phyloP scores from a whole-genome alignment of 2,329 filamentous ascomycete genomes.

The Hortaea werneckii region DNA sequence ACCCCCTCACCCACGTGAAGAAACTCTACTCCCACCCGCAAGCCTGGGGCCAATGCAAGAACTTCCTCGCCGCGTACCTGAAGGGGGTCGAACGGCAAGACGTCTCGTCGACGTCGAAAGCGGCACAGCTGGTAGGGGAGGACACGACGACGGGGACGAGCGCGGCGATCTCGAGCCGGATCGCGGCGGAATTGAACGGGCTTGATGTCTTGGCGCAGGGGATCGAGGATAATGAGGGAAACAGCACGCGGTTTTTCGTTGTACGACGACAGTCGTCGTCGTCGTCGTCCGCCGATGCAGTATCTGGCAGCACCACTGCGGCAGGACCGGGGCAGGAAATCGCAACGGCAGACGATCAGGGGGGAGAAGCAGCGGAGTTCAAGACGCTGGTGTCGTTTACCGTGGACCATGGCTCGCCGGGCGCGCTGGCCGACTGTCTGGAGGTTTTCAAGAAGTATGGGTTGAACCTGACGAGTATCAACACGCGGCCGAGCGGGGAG shows the following conservation, averaged over 20 bases:
- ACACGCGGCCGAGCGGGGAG: conserved; percentile 67
- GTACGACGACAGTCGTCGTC: conserved; percentile 31
- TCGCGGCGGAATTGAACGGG: conserved; percentile 59
- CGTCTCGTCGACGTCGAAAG: conserved; percentile 73
- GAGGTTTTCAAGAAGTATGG: conserved; percentile 57
- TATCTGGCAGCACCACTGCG: neutral
- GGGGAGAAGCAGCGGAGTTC: conserved; percentile 10
- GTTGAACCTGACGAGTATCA: conserved; percentile 79
- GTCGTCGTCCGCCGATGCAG: neutral
- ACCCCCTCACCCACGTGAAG: conserved; percentile 51
- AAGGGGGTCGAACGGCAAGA: conserved; percentile 71
- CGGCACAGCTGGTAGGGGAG: conserved; percentile 62
- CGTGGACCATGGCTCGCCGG: conserved; percentile 63
- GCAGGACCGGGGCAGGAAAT: neutral
- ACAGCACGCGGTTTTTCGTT: conserved; percentile 71
- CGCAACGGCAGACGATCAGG: conserved; percentile 5
- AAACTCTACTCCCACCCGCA: conserved; percentile 89
- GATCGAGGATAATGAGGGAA: conserved; percentile 66
- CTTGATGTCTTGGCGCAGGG: conserved; percentile 58
- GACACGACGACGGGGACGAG: conserved; percentile 40
- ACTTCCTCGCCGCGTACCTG: conserved; percentile 61
- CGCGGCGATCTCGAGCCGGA: conserved; percentile 68
- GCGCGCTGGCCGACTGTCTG: conserved; percentile 73
- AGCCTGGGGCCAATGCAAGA: conserved; percentile 82
- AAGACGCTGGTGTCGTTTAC: conserved; percentile 80